Evolutionary conservation across 2,329 filamentous ascomycete genomes (phyloP).

Genomic region (Fusarium anguioides): DNA sequence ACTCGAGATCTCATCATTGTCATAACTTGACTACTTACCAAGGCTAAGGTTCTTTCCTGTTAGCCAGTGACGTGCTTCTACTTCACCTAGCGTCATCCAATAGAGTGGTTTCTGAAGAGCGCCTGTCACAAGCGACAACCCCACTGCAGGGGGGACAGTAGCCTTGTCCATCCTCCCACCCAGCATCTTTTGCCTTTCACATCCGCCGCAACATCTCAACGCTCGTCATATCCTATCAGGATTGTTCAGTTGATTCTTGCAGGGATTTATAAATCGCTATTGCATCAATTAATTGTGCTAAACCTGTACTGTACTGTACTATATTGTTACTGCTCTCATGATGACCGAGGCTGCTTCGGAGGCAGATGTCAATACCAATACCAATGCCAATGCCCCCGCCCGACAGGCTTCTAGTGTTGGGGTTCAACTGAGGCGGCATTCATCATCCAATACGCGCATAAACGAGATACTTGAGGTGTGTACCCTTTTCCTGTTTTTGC

Average conservation of each 20-base stretch:
- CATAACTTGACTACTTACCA: background rate
- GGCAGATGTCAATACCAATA: constrained; percentile 9
- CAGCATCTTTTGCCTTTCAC: constrained; percentile 3
- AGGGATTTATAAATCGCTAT: background rate
- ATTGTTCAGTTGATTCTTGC: background rate
- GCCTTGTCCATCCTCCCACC: constrained; percentile 21
- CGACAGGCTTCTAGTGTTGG: constrained; percentile 37
- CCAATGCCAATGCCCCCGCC: constrained; percentile 5
- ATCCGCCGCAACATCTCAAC: background rate
- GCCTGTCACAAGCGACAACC: background rate
- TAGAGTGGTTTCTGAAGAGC: background rate
- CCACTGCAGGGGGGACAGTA: constrained; percentile 1
- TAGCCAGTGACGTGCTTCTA: constrained; percentile 6
- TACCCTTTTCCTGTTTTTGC: background rate
- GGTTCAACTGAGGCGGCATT: constrained; percentile 38
- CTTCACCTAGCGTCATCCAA: constrained; percentile 22
- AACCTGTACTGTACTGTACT: no score
- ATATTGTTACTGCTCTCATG: constrained; percentile 1
- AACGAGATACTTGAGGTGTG: constrained; percentile 61
- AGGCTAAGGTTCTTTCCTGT: no score
- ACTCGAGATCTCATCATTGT: background rate
- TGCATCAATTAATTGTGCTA: background rate
- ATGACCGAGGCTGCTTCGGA: constrained; percentile 17
- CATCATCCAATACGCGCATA: constrained; percentile 55
- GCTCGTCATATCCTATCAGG: background rate